Evolutionary conservation across 805 yeast species (phyloP), one percentile per base, ranked within the genome.

Genomic region (Zygoascus tannicola): DNA sequence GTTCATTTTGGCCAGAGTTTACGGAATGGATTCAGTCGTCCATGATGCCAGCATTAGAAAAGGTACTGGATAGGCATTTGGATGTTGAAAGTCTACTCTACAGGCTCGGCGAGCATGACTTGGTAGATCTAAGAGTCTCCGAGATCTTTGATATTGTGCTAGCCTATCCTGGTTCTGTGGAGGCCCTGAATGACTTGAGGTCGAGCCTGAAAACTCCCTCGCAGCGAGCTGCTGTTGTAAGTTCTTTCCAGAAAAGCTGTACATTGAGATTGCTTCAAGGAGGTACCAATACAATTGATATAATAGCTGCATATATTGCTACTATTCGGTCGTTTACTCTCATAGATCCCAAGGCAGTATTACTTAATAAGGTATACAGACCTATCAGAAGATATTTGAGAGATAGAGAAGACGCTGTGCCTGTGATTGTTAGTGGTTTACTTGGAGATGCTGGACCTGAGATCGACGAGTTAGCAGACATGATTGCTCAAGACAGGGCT

Each of bases 341-440:
- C 0, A 67, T 92, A n/a, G 97, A 90, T 54, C 94, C 95, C 4
- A 70, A 84, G 32, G 95, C 95, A 0, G 90, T 85, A 0, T 64
- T 88, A 23, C 65, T 88, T 5, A 94, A 84, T 56, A 76, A 77
- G 40, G 88, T 85, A 0, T 77, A 85, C 1, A 63, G 86, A 28
- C 92, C 92, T 2, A 82, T 88, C 2, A 65, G 94, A 41, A 63
- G 73, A 20, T 82, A 82, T 61, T 66, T 92, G 40, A 77, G 76
- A 55, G 78, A 80, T 10, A 69, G 95, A 45, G 72, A 74, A 0
- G 97, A 92, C 58, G 75, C 92, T 0, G 75, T 85, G 16, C 66
- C 70, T 16, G 75, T 74, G 38, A 65, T 90, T 14, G 87, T 90
- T 0, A 67, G 74, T 51, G 94, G 95, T 0, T 61, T 88, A 41